A percentile compares a stretch with the other conserved stretches of the same genome.
Conservation (phyloP, 1,284 basidiomycete species). For the Papiliotrema fonsecae region DNA sequence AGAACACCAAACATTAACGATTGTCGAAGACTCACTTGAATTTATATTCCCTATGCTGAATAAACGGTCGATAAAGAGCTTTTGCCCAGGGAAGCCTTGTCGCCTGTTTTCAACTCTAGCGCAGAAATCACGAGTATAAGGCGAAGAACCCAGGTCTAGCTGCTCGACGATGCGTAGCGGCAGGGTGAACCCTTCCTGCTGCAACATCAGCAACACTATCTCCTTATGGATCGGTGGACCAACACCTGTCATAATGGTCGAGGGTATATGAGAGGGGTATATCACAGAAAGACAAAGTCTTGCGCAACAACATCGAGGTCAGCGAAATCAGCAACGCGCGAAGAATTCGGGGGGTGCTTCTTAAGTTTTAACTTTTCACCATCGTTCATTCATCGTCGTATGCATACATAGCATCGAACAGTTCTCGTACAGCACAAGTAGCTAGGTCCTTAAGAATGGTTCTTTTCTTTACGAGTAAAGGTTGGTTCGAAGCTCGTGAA, state of each 20-base stretch:
- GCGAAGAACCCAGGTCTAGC: conserved; percentile 35
- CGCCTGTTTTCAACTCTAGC: conserved; percentile 14
- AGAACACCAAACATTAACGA: too few species aligned
- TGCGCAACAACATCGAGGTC: too few species aligned
- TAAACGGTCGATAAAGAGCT: conserved; percentile 39
- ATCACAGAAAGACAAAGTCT: too few species aligned
- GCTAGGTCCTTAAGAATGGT: too few species aligned
- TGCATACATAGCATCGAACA: background rate
- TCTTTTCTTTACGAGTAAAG: conserved; percentile 55
- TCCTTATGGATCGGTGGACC: too few species aligned
- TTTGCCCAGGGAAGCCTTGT: conserved; percentile 14
- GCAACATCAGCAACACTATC: too few species aligned
- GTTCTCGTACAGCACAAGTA: background rate
- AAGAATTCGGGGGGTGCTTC: too few species aligned
- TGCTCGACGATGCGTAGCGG: conserved; percentile 29
- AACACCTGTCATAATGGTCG: too few species aligned
- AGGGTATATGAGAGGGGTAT: too few species aligned
- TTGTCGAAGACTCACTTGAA: too few species aligned
- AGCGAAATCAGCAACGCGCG: too few species aligned
- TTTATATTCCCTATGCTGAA: conserved; percentile 25
- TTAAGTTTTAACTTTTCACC: background rate
- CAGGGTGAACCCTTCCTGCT: conserved; percentile 29
- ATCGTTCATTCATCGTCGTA: background rate
- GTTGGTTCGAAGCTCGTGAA: conserved; percentile 25
- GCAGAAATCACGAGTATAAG: conserved; percentile 18